Conservation (phyloP, 768 basidiomycete species). For the Boletus vermiculosoides region DNA sequence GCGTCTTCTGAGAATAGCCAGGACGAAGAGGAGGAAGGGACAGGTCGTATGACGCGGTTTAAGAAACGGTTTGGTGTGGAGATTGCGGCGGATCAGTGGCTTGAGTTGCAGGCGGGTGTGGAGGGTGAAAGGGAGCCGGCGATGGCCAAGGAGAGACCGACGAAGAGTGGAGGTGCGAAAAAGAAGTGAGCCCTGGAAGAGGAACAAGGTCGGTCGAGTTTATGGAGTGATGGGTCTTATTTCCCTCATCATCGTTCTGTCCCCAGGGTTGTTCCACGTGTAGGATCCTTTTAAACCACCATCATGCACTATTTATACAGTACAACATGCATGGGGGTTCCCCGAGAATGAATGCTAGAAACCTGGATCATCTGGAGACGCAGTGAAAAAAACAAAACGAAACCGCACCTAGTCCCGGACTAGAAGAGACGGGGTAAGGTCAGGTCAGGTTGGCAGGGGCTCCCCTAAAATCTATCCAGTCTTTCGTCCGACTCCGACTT, state of each 20-base stretch:
- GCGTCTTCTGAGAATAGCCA: constrained; percentile 41
- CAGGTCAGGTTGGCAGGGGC: too few relatives aligned
- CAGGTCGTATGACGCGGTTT: constrained; percentile 81
- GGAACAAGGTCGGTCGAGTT: constrained; percentile 1
- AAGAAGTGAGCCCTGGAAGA: constrained; percentile 12
- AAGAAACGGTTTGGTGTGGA: constrained; percentile 66
- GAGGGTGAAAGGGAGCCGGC: constrained; percentile 31
- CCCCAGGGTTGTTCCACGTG: neutral
- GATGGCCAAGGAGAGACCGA: constrained; percentile 20
- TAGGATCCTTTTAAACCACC: neutral
- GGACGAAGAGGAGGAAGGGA: constrained; percentile 68
- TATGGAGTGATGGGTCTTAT: neutral
- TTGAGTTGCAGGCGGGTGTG: constrained; percentile 25
- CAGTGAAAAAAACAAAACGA: neutral
- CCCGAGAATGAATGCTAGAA: too few relatives aligned
- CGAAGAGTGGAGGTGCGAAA: constrained; percentile 14
- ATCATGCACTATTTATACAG: neutral
- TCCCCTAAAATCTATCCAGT: constrained; percentile 5
- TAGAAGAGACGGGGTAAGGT: too few relatives aligned
- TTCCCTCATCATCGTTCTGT: too few relatives aligned
- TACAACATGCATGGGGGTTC: too few relatives aligned
- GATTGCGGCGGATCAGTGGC: constrained; percentile 35
- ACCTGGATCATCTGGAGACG: neutral
- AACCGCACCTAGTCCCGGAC: neutral
- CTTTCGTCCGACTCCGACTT: constrained; percentile 17